Conservation (phyloP, 2,329 filamentous ascomycete genomes). For the Bisporella sp. region DNA sequence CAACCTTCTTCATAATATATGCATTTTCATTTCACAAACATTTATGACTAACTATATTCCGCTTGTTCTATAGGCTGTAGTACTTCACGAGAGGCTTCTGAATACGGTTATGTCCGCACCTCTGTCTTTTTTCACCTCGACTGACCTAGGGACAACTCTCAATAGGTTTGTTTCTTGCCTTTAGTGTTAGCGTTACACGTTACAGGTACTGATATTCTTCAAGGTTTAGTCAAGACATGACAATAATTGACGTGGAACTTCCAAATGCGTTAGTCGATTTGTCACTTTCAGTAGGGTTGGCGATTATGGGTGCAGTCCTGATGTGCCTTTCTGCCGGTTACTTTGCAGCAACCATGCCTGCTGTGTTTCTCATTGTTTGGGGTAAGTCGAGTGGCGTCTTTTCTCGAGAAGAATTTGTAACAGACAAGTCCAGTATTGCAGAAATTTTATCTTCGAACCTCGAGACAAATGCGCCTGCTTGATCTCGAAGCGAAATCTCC, state of each 20-base stretch:
- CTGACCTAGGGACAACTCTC: conserved; percentile 15
- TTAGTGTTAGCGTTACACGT: not conserved
- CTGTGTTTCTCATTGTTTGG: conserved; percentile 27
- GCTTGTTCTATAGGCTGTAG: conserved; percentile 29
- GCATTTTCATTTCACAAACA: too few species aligned
- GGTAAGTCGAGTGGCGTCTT: not conserved
- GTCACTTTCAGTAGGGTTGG: conserved; percentile 26
- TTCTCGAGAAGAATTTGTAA: too few species aligned
- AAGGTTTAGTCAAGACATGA: conserved; percentile 19
- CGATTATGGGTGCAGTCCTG: conserved; percentile 32
- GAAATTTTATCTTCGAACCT: conserved; percentile 40
- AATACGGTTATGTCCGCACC: conserved; percentile 37
- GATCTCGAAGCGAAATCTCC: conserved; percentile 40
- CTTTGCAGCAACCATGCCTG: conserved; percentile 33
- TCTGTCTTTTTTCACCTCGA: conserved; percentile 24
- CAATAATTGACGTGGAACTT: conserved; percentile 19
- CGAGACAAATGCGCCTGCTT: conserved; percentile 41
- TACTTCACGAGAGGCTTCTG: conserved; percentile 41
- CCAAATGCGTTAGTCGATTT: conserved; percentile 15
- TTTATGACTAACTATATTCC: too few species aligned
- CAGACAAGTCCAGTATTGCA: conserved; percentile 21
- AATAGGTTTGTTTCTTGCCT: conserved; percentile 10
- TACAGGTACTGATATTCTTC: not conserved
- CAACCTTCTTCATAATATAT: too few species aligned
- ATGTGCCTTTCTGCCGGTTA: conserved; percentile 29